Evolutionary conservation across 2,329 filamentous ascomycete species (phyloP).

Genomic region (Fusarium chuoi): DNA sequence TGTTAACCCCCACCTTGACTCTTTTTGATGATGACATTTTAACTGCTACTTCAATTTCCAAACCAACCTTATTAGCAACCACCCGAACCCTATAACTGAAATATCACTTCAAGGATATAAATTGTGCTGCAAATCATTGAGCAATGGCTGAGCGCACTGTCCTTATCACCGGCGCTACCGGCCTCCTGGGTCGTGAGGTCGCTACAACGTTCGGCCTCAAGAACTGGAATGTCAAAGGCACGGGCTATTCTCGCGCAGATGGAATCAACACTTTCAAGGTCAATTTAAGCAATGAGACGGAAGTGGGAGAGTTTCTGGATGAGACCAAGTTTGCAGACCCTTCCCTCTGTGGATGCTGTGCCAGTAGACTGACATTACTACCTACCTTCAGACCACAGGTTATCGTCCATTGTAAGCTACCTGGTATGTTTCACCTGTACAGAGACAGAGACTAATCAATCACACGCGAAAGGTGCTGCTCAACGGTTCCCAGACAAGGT

Average conservation of each 20-base stretch:
- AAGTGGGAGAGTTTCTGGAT: conserved; percentile 63
- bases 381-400: conserved; percentile 70
- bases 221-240: conserved; percentile 75
- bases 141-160: conserved; percentile 57
- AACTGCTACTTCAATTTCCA: conserved; percentile 4
- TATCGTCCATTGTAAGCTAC: conserved; percentile 78
- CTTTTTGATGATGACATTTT: conserved; percentile 22
- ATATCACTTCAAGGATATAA: not conserved
- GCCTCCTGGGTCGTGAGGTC: conserved; percentile 84
- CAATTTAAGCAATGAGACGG: conserved; percentile 58
- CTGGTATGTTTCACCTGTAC: not conserved
- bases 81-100: not conserved
- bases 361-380: conserved; percentile 9
- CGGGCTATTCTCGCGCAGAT: conserved; percentile 78
- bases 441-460: conserved; percentile 27
- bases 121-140: not conserved
- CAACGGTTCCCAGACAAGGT: conserved; percentile 90
- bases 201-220: conserved; percentile 72
- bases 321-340: conserved; percentile 60
- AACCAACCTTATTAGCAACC: not conserved
- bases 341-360: not conserved
- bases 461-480: conserved; percentile 71
- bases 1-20: conserved; percentile 26
- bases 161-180: conserved; percentile 85
- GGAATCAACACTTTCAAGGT: conserved; percentile 73